Conservation (phyloP, 805 yeast species). For the Starmerella apis region DNA sequence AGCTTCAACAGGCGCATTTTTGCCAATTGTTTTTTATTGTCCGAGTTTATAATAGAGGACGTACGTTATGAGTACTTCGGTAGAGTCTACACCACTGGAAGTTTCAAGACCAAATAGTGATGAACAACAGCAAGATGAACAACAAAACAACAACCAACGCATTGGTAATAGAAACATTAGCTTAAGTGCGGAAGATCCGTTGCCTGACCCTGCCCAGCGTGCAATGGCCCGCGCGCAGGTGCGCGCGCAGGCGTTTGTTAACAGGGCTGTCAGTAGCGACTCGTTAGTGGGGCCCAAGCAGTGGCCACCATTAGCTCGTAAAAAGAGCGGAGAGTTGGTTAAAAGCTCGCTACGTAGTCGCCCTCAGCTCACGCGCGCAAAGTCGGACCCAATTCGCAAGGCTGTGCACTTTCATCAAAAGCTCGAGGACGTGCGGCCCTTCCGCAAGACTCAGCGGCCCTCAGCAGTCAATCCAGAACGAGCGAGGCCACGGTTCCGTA, state of each 20-base stretch:
- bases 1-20: too few species aligned
- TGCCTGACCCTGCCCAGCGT: too few species aligned
- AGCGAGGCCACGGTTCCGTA: constrained; percentile 22
- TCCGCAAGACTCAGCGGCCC: constrained; percentile 64
- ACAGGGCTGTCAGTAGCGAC: background rate
- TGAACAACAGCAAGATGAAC: background rate
- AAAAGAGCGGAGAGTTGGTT: constrained; percentile 80
- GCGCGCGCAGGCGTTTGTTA: constrained; percentile 4
- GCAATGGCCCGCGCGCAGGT: background rate
- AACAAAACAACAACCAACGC: background rate
- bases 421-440: constrained; percentile 52
- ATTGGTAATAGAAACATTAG: background rate
- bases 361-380: constrained; percentile 32
- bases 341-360: constrained; percentile 54
- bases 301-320: constrained; percentile 46
- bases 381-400: constrained; percentile 35
- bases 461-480: constrained; percentile 41
- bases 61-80: background rate
- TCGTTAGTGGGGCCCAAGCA: background rate
- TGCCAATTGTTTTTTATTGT: too few species aligned
- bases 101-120: background rate
- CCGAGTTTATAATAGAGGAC: too few species aligned
- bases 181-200: too few species aligned
- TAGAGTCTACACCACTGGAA: background rate
- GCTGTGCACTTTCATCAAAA: constrained; percentile 66